Percentiles rank a stretch among this genome's conserved stretches.
Evolutionary conservation across 441 rosid genomes (phyloP).

Genomic region (Adansonia gregorii): DNA sequence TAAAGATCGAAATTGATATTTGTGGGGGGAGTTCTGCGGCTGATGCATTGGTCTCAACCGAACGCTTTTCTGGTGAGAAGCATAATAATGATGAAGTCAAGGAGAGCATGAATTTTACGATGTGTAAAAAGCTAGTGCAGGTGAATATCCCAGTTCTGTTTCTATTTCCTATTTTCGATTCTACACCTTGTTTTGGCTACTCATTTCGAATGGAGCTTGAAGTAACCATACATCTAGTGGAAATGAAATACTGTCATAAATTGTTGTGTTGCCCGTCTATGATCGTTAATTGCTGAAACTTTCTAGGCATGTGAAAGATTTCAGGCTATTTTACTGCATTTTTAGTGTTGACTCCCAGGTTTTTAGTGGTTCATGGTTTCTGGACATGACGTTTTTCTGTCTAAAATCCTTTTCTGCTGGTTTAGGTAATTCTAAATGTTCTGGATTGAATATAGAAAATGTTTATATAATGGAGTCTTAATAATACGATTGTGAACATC

Average conservation of each 20-base stretch:
- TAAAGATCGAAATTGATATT: constrained; percentile 68
- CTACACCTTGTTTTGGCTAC: not conserved
- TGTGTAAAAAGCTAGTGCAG: constrained; percentile 78
- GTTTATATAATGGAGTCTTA: not conserved
- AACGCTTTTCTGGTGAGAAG: constrained; percentile 36
- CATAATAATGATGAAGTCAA: constrained; percentile 48
- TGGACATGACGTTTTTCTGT: not conserved
- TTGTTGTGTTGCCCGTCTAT: not conserved
- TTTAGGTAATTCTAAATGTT: not conserved
- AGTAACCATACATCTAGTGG: not conserved
- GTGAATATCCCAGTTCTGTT: constrained; percentile 39
- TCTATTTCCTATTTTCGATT: not conserved
- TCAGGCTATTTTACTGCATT: not conserved
- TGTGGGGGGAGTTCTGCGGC: constrained; percentile 39
- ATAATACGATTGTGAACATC: not conserved
- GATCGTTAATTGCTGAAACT: not conserved
- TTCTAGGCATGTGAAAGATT: not conserved
- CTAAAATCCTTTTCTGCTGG: not conserved
- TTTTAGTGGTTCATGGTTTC: not conserved
- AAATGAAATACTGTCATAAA: not conserved
- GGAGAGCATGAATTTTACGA: constrained; percentile 61
- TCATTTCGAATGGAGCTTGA: not conserved
- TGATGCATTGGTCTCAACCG: constrained; percentile 38
- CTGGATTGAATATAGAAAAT: not conserved
- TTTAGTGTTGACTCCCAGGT: not conserved